These are phyloP conservation scores for Cucurbita moschata DNA, from an alignment of 306 rosid genomes.

Conservation along the genomic window DNA sequence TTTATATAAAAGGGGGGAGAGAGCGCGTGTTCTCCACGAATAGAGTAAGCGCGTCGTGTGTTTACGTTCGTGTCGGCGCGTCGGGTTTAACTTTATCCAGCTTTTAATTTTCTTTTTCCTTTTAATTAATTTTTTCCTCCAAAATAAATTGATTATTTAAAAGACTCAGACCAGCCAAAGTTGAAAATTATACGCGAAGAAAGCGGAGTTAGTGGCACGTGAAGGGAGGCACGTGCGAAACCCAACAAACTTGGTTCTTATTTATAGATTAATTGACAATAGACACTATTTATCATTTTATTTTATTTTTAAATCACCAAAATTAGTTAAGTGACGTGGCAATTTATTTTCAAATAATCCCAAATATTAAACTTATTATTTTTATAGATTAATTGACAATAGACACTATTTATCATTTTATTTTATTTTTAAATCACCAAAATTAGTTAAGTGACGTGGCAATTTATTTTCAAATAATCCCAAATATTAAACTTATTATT, in stretches of 20 bases:
- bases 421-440: background rate
- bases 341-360: background rate
- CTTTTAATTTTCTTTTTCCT: background rate
- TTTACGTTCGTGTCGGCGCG: constrained; percentile 4
- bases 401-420: background rate
- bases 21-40: background rate
- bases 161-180: background rate
- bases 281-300: background rate
- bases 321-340: background rate
- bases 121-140: background rate
- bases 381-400: background rate
- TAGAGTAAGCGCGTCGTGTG: background rate
- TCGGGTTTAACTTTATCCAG: background rate
- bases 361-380: background rate
- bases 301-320: background rate
- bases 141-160: background rate
- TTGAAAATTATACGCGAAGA: background rate
- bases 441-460: background rate
- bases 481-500: background rate
- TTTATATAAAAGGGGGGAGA: background rate
- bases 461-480: background rate
- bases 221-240: background rate
- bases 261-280: background rate
- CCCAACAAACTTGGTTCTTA: background rate
- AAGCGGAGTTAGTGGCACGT: background rate